Percentiles rank a stretch among this genome's conserved stretches.
Conservation (phyloP, 2,329 filamentous ascomycete genomes). For the Samsoniella hepiali region DNA sequence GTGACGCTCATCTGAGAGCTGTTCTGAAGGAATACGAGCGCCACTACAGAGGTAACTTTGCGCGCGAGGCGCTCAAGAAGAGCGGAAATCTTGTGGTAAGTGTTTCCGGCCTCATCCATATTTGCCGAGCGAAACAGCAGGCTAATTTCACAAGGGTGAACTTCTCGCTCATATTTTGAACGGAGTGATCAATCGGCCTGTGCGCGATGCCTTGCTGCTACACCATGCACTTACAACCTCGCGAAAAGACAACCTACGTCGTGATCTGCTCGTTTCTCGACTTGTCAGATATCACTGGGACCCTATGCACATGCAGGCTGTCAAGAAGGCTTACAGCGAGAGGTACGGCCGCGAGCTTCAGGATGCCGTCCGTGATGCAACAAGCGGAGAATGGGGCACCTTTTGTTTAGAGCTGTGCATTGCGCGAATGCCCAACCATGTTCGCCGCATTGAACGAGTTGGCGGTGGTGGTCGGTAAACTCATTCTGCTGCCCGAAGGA, state of each 20-base stretch:
- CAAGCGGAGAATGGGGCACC: constrained; percentile 70
- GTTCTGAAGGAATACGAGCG: constrained; percentile 74
- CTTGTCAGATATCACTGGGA: constrained; percentile 94
- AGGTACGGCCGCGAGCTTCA: constrained; percentile 74
- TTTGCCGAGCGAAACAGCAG: constrained; percentile 15
- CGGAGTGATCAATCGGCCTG: constrained; percentile 91
- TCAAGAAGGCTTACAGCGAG: constrained; percentile 76
- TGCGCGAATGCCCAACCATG: constrained; percentile 56
- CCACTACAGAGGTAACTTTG: constrained; percentile 75
- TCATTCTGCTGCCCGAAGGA: not conserved
- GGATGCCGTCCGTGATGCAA: constrained; percentile 74
- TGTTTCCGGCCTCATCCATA: constrained; percentile 27
- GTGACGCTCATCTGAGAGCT: constrained; percentile 77
- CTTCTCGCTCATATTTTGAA: constrained; percentile 93
- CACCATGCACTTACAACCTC: constrained; percentile 83
- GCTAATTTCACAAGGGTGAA: constrained; percentile 64
- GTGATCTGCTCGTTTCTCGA: constrained; percentile 82
- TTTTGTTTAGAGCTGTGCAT: constrained; percentile 72
- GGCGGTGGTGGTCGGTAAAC: constrained; percentile 1
- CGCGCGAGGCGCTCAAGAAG: constrained; percentile 80
- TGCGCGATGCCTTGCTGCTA: constrained; percentile 85
- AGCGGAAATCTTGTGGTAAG: constrained; percentile 89
- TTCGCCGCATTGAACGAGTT: constrained; percentile 48
- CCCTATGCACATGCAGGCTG: constrained; percentile 69
- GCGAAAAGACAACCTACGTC: constrained; percentile 66